These are phyloP conservation scores for Coprinellus micaceus DNA, from an alignment of 768 basidiomycete species.

Conservation along the genomic window DNA sequence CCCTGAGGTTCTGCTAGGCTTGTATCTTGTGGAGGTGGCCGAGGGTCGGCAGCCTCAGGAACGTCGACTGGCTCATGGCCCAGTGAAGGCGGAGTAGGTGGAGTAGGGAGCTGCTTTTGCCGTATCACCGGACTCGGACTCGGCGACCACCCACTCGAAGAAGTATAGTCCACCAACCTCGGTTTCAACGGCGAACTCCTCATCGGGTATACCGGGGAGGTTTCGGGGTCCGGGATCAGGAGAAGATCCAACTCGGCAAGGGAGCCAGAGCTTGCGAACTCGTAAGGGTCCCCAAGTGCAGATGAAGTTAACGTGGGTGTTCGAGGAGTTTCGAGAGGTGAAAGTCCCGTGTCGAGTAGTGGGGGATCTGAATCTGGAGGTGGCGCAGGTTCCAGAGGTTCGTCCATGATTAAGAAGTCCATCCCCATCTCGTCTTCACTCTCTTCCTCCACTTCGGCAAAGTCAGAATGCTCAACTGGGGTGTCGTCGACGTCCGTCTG, in stretches of 20 bases:
- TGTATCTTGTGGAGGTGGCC: too few relatives aligned
- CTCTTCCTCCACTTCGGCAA: conserved; percentile 25
- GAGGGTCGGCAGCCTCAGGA: too few relatives aligned
- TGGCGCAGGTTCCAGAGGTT: neutral
- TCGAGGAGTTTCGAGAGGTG: too few relatives aligned
- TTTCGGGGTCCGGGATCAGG: conserved; percentile 13
- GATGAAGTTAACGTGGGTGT: too few relatives aligned
- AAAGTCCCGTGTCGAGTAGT: too few relatives aligned
- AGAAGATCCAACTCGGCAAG: conserved; percentile 9
- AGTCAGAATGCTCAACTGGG: neutral
- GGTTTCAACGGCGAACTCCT: neutral
- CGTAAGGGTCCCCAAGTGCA: too few relatives aligned
- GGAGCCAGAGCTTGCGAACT: too few relatives aligned
- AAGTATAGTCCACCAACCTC: neutral
- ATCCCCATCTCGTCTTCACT: conserved; percentile 29
- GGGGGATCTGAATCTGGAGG: conserved; percentile 12
- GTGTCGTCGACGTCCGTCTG: conserved; percentile 15
- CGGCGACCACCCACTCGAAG: neutral
- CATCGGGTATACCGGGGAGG: conserved; percentile 8
- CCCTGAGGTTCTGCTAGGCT: too few relatives aligned
- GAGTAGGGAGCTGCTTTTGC: too few relatives aligned
- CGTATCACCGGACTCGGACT: too few relatives aligned
- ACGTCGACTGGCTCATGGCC: too few relatives aligned
- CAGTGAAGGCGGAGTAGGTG: too few relatives aligned
- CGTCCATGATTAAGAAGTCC: conserved; percentile 10